phyloP scores from a whole-genome alignment of 345 rosid species.

The Hirschfeldia incana region DNA sequence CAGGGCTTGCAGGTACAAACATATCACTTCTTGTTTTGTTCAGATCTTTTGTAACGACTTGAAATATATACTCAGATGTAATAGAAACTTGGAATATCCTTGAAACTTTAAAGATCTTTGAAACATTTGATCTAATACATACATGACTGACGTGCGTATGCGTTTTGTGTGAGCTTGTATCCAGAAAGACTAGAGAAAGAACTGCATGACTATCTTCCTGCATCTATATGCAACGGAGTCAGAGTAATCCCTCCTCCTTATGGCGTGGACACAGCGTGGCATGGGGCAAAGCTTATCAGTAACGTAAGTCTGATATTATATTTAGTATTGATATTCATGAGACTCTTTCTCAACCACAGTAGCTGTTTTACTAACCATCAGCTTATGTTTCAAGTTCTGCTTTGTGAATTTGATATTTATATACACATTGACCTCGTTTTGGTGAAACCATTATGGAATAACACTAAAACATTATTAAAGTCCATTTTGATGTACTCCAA shows the following conservation, averaged over 20 bases:
- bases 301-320: conserved; percentile 56
- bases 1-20: conserved; percentile 75
- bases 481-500: background rate
- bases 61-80: too few relatives aligned
- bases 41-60: background rate
- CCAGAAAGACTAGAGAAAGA: conserved; percentile 88
- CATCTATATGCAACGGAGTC: conserved; percentile 57
- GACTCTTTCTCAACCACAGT: background rate
- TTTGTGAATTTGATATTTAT: background rate
- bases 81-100: too few relatives aligned
- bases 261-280: conserved; percentile 85
- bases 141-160: background rate
- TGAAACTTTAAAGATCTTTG: background rate
- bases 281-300: conserved; percentile 80
- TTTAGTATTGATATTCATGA: background rate
- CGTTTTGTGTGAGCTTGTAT: conserved; percentile 12
- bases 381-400: too few relatives aligned
- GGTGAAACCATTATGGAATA: conserved; percentile 1
- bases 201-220: conserved; percentile 56
- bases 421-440: background rate
- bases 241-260: conserved; percentile 71
- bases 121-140: background rate
- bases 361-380: background rate
- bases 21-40: background rate
- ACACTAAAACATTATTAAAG: background rate